phyloP scores from a whole-genome alignment of 1,284 basidiomycete species.

The Schizopora paradoxa region DNA sequence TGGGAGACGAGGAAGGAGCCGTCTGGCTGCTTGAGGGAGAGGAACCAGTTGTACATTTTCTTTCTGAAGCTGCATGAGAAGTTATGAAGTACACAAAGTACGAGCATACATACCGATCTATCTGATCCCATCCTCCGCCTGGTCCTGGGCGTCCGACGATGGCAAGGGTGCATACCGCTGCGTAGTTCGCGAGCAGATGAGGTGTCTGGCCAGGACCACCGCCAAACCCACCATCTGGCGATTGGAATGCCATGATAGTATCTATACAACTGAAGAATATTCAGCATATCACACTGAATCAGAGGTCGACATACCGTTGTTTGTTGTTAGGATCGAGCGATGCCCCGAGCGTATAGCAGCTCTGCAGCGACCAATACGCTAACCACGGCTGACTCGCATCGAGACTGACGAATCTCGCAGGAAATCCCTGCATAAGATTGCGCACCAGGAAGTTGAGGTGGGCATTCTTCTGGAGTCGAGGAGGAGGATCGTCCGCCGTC shows the following conservation, averaged over 20 bases:
- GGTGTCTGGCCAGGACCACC: constrained; percentile 88
- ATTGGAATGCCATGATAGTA: constrained; percentile 74
- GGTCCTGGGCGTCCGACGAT: constrained; percentile 73
- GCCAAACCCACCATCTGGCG: constrained; percentile 83
- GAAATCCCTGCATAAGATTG: constrained; percentile 72
- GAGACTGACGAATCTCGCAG: constrained; percentile 69
- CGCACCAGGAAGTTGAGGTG: constrained; percentile 69
- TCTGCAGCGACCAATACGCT: constrained; percentile 85
- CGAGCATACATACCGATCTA: constrained; percentile 54
- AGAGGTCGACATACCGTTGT: constrained; percentile 44
- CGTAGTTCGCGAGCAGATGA: constrained; percentile 90
- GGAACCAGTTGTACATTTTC: constrained; percentile 84
- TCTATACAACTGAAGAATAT: constrained; percentile 54
- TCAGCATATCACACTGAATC: not conserved
- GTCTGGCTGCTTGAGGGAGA: constrained; percentile 90
- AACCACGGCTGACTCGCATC: constrained; percentile 94
- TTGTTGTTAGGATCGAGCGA: constrained; percentile 71
- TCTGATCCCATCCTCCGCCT: constrained; percentile 78
- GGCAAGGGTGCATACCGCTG: constrained; percentile 79
- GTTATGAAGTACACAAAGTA: not conserved
- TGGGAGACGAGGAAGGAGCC: constrained; percentile 90
- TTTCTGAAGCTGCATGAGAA: constrained; percentile 35
- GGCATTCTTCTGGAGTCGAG: constrained; percentile 45
- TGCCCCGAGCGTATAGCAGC: constrained; percentile 72
- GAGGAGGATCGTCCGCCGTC: constrained; percentile 26